Percentiles rank a stretch among this genome's conserved stretches.
These are phyloP conservation scores for Elsinoe fawcettii DNA, from an alignment of 2,329 filamentous ascomycete species.

Conservation along the genomic window DNA sequence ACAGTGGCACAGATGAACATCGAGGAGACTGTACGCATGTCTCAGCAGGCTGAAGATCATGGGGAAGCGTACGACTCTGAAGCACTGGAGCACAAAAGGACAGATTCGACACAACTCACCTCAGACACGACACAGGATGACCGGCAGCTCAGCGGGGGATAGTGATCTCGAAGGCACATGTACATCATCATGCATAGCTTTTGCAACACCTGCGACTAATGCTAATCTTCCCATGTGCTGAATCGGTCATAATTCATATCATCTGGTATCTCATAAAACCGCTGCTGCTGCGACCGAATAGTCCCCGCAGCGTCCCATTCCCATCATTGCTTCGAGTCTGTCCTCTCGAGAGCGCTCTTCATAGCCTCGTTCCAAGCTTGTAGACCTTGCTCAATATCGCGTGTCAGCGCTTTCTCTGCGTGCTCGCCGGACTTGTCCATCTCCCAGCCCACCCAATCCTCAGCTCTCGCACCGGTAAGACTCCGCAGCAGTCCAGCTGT, in stretches of 20 bases:
- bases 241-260: not conserved
- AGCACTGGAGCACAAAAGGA: not conserved
- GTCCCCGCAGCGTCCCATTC: not conserved
- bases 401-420: not conserved
- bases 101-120: not conserved
- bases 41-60: no score
- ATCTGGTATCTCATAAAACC: not conserved
- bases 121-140: not conserved
- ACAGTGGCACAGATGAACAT: no score
- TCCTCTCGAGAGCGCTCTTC: not conserved
- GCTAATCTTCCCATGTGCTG: no score
- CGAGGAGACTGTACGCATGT: no score
- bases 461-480: not conserved
- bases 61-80: not conserved
- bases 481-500: not conserved
- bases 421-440: not conserved
- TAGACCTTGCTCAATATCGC: not conserved
- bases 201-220: no score
- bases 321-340: not conserved
- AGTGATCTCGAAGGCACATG: no score
- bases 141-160: not conserved
- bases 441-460: not conserved
- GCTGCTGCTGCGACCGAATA: not conserved
- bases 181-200: not conserved
- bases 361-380: not conserved